Conservation (phyloP, 768 basidiomycete genomes). For the Phlebiopsis flavidoalba region DNA sequence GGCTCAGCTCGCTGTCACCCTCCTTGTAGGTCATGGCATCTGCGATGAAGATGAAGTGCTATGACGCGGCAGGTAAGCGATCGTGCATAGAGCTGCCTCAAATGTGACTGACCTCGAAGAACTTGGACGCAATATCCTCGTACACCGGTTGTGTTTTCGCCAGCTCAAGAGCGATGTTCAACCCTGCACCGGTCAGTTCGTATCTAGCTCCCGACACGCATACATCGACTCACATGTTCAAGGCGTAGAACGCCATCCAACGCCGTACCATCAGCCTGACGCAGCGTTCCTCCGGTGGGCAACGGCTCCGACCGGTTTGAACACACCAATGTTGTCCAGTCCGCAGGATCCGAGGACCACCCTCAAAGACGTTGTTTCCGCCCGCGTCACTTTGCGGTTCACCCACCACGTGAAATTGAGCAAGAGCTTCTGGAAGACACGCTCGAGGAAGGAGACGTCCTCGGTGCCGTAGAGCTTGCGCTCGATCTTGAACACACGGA, state of each 20-base stretch:
- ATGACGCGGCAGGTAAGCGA: not conserved
- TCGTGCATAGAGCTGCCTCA: not conserved
- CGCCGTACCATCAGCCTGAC: slow-evolving; percentile 97
- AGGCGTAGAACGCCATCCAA: slow-evolving; percentile 99
- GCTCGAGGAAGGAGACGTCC: slow-evolving; percentile 88
- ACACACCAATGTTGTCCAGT: slow-evolving; percentile 95
- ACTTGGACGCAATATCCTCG: slow-evolving; percentile 98
- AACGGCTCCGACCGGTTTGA: slow-evolving; percentile 97
- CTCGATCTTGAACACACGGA: slow-evolving; percentile 99
- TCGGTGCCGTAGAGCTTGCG: slow-evolving; percentile 90
- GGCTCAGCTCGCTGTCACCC: slow-evolving; percentile 70
- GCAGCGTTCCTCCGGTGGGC: slow-evolving; percentile 89
- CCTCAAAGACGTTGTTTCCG: slow-evolving; percentile 96
- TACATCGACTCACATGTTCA: slow-evolving; percentile 72
- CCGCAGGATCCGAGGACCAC: slow-evolving; percentile 98
- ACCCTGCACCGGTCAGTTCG: slow-evolving; percentile 39
- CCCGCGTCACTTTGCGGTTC: slow-evolving; percentile 93
- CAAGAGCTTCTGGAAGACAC: slow-evolving; percentile 96
- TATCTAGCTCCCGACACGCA: not conserved
- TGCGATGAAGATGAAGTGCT: slow-evolving; percentile 98
- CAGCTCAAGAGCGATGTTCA: slow-evolving; percentile 95
- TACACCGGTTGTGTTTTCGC: slow-evolving; percentile 98
- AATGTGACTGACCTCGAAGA: slow-evolving; percentile 65
- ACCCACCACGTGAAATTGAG: slow-evolving; percentile 99
- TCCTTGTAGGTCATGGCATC: slow-evolving; percentile 95